Evolutionary conservation across 1,284 basidiomycete species (phyloP).

Genomic region (Trametes hirsuta): DNA sequence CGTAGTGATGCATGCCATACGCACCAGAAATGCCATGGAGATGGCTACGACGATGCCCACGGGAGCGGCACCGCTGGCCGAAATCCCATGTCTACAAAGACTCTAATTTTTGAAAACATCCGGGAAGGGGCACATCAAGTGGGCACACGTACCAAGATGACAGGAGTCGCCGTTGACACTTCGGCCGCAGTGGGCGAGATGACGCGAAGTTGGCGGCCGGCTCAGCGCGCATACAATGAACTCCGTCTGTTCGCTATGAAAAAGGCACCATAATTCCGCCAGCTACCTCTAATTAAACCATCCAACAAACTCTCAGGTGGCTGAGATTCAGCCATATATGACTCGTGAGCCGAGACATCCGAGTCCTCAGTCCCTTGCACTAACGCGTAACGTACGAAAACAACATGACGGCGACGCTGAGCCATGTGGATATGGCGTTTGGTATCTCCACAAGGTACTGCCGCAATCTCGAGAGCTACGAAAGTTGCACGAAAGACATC

Average conservation of each 20-base stretch:
- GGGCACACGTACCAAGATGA: neutral
- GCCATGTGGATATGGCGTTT: conserved; percentile 13
- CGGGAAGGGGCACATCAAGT: neutral
- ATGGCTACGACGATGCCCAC: conserved; percentile 26
- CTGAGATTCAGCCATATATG: conserved; percentile 24
- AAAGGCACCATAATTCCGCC: too few species aligned
- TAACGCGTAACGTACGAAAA: conserved; percentile 24
- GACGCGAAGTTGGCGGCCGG: neutral
- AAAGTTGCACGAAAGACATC: too few species aligned
- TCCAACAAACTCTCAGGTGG: neutral
- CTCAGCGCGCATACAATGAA: too few species aligned
- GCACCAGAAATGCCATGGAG: conserved; percentile 23
- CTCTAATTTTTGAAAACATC: neutral
- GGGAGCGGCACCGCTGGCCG: conserved; percentile 19
- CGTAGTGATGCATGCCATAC: neutral
- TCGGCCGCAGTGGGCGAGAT: neutral
- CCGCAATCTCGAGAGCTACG: too few species aligned
- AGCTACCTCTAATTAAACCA: too few species aligned
- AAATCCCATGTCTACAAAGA: conserved; percentile 3
- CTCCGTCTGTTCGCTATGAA: too few species aligned
- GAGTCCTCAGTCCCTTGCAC: neutral
- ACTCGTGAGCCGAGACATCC: too few species aligned
- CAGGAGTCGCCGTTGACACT: neutral
- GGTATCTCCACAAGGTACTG: too few species aligned
- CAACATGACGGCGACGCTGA: conserved; percentile 27